Base-by-base conservation (phyloP, 371 early-diverging fungal genomes). In the Apophysomyces trapeziformis region DNA sequence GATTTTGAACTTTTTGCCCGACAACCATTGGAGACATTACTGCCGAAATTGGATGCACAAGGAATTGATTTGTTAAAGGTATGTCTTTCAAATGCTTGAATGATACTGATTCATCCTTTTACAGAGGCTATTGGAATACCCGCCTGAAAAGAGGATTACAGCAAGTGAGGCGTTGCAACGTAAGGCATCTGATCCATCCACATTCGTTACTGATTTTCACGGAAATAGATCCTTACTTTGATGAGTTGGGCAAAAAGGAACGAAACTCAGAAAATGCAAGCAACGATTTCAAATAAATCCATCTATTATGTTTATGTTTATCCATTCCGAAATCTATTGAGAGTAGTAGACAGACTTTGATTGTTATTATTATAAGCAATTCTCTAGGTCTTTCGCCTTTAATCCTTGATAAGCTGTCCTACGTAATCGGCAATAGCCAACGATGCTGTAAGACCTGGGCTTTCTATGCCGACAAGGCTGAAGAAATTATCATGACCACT, bases 381-480 rank as follows among this genome's bases (percentile, higher is more conserved):
- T 26, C 32, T 26, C 32, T 26, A 26, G 32, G 32, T 26, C 2
- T 26, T 26, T 26, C 32, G 2, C 32, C 32, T 26, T 26, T 26
- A 26, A 26, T 26, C 32, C 32, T 63, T 58, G 45, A 82, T 77
- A 37, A 77, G 63, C 2, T 65, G 44, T 57, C 82, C 84, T 5
- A 94, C 93, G 69, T 85, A 73, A 38, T 90, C 84, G 0, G 90
- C 95, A 56, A 96, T 94, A 0, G 96, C 95, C 38, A 95, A 79
- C 2, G 92, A 90, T 2, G 91, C 83, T 8, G 96, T 96, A 47
- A 96, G 70, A 1, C 96, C 96, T 2, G 96, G 96, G 58, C 93
- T 93, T 70, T 96, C 96, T 36, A 96, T 94, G 26, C 95, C 96
- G 4, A 91, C 71, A 26, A 94, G 74, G 47, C 91, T 90, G 57